Conservation (phyloP, 805 yeast species). For the fission yeast (Schizosaccharomyces pombe) region DNA sequence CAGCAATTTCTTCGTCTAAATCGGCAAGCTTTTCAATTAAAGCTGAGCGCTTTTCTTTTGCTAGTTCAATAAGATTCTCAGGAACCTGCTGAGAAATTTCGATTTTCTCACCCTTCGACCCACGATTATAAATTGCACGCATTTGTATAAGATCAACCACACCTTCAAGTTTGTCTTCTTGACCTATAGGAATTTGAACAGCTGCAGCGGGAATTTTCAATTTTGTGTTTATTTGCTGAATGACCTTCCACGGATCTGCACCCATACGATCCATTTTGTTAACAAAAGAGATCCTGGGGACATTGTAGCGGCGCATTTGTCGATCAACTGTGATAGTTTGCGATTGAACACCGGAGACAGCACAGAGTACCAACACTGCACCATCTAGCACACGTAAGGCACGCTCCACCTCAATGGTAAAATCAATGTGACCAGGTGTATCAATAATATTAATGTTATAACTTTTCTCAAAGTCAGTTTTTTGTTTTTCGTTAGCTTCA, state of each 20-base stretch:
- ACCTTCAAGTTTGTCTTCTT: constrained; percentile 66
- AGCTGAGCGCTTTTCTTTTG: constrained; percentile 67
- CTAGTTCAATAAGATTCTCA: constrained; percentile 51
- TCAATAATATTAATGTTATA: constrained; percentile 89
- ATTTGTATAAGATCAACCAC: constrained; percentile 76
- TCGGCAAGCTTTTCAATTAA: constrained; percentile 90
- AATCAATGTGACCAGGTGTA: constrained; percentile 97
- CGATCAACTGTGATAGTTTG: constrained; percentile 97
- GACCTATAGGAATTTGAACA: constrained; percentile 91
- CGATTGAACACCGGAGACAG: constrained; percentile 93
- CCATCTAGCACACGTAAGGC: constrained; percentile 96
- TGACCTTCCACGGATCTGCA: constrained; percentile 85
- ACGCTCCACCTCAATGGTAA: constrained; percentile 94
- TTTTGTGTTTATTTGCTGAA: constrained; percentile 71
- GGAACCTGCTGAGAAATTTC: constrained; percentile 45
- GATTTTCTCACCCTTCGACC: constrained; percentile 65
- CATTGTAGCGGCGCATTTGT: constrained; percentile 95
- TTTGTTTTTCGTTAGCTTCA: constrained; percentile 9
- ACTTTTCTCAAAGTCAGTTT: constrained; percentile 23
- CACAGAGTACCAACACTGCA: constrained; percentile 94
- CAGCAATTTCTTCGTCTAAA: constrained; percentile 94
- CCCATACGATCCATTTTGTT: constrained; percentile 99
- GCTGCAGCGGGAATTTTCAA: constrained; percentile 91
- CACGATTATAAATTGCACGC: constrained; percentile 72
- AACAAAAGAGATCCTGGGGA: constrained; percentile 86